Evolutionary conservation across 805 yeast genomes (phyloP).

Genomic region (Kazachstania kunashirensis): DNA sequence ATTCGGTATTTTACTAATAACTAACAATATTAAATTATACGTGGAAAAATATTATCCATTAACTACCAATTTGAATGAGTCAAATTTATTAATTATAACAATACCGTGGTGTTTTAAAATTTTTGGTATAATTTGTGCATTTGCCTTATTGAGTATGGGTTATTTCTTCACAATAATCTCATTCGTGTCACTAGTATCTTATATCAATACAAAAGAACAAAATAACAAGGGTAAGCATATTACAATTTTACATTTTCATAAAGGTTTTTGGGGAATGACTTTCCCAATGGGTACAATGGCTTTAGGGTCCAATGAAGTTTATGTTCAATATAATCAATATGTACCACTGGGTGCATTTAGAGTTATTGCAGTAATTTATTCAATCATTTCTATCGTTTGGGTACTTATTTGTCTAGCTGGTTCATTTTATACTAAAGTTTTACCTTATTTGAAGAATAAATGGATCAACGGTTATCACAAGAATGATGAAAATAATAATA

Average conservation of each 20-base stretch:
- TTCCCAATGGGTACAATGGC: constrained; percentile 86
- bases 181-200: constrained; percentile 21
- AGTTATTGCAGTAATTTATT: constrained; percentile 54
- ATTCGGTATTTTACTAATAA: constrained; percentile 51
- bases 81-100: constrained; percentile 13
- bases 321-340: constrained; percentile 31
- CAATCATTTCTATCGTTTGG: constrained; percentile 40
- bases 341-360: constrained; percentile 44
- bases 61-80: constrained; percentile 3
- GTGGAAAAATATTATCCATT: constrained; percentile 13
- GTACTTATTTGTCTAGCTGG: constrained; percentile 33
- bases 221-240: constrained; percentile 9
- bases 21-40: constrained; percentile 33
- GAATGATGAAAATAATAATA: neutral
- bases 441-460: neutral
- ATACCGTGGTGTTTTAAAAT: constrained; percentile 28
- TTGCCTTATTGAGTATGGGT: constrained; percentile 46
- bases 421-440: constrained; percentile 3
- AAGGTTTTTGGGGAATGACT: constrained; percentile 74
- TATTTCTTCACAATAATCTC: constrained; percentile 45
- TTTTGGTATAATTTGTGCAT: constrained; percentile 33
- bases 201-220: constrained; percentile 17
- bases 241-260: constrained; percentile 35
- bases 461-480: neutral
- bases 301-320: constrained; percentile 47